Evolutionary conservation across 768 basidiomycete species (phyloP), one percentile per base, ranked within the genome.

Genomic region (Roridomyces roridus): DNA sequence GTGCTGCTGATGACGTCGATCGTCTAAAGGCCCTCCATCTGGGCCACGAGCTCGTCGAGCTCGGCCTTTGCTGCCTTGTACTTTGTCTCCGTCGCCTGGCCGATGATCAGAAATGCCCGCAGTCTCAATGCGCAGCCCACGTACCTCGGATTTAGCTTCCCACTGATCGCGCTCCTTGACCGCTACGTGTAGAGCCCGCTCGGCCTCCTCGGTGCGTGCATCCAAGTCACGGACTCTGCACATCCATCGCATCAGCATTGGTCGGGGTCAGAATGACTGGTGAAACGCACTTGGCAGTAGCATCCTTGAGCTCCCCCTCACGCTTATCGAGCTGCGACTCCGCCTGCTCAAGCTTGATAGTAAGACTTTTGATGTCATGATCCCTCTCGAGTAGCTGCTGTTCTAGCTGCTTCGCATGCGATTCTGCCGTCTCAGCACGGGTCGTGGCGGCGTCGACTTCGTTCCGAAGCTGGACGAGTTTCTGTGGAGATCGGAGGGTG

Each of bases 351-450:
- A 88, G 76, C n/a, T 84, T 78, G 25, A 37, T 61, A 6, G 88
- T 85, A 51, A 83, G 81, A 1, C 87, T 88, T 29, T 73, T 72
- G 64, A 89, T 84, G 62, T 82, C 79, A 69, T 91, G 87, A 2
- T 91, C 89, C 62, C 80, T 81, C 63, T 79, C 76, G 12, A 90
- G 77, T 37, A 88, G 59, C n/a, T 71, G 65, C 68, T 85, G 85
- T 60, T 85, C 80, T 56, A 69, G 70, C 65, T 75, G 70, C 77
- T 87, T 88, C 74, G 77, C 81, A 74, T 83, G 79, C 6, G 70
- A 74, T 67, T 91, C 89, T 18, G 89, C 86, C 14, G 64, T 73
- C 66, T 91, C 89, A 7, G 89, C 89, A 41, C 89, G 85, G 6
- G 70, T 68, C 54, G 83, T 73, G 31, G 86, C 82, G 40, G 64